A percentile compares a stretch with the other conserved stretches of the same genome.
These are phyloP conservation scores for Aristolochia contorta DNA, from an alignment of 164 flowering plant species.

Conservation along the genomic window DNA sequence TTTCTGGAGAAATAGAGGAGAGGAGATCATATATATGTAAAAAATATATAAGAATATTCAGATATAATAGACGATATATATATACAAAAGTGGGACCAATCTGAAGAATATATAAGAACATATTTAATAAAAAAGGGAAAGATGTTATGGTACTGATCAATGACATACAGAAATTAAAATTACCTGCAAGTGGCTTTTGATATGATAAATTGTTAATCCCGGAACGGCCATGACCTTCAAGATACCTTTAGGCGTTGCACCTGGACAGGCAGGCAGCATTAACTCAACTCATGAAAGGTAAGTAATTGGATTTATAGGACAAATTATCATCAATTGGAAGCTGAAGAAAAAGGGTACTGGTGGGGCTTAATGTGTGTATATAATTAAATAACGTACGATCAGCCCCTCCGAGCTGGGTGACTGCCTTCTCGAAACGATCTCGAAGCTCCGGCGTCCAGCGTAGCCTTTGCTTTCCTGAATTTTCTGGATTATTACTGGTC, in stretches of 20 bases:
- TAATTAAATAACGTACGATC: slow-evolving; percentile 38
- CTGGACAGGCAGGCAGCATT: slow-evolving; percentile 14
- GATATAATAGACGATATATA: no score
- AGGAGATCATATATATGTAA: no score
- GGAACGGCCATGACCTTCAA: slow-evolving; percentile 46
- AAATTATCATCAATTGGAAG: not conserved
- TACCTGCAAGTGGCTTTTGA: slow-evolving; percentile 81
- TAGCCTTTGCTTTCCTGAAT: slow-evolving; percentile 40
- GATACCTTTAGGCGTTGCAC: slow-evolving; percentile 74
- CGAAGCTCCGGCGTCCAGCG: slow-evolving; percentile 68
- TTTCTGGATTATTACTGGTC: not conserved
- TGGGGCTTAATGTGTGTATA: not conserved
- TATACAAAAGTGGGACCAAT: no score
- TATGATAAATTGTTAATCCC: slow-evolving; percentile 58
- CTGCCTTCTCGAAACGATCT: slow-evolving; percentile 52
- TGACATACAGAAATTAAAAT: no score
- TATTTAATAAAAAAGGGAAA: not conserved
- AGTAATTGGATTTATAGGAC: no score
- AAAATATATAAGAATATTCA: no score
- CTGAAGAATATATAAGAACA: not conserved
- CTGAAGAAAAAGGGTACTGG: not conserved
- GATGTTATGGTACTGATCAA: no score
- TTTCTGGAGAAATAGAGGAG: slow-evolving; percentile 28
- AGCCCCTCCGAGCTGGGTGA: slow-evolving; percentile 63
- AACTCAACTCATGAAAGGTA: not conserved